Evolutionary conservation across 2,329 filamentous ascomycete genomes (phyloP).

Genomic region (Bipolaris sorokiniana): DNA sequence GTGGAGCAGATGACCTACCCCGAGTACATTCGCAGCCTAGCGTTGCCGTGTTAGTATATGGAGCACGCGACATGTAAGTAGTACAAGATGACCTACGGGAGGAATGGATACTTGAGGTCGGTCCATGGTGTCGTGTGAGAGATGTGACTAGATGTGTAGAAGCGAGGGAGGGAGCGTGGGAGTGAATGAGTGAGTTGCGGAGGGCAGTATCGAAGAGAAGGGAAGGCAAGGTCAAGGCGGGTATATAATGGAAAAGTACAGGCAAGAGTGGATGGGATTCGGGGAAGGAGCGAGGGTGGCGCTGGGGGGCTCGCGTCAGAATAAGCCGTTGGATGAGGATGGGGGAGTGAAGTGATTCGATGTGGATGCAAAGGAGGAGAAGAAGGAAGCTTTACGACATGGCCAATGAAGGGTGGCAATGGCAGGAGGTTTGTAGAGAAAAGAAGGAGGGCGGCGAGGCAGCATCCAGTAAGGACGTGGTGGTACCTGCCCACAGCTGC

Average conservation of each 20-base stretch:
- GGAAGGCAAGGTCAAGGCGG: background rate
- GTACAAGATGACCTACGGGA: slow-evolving; percentile 28
- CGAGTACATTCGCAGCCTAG: slow-evolving; percentile 49
- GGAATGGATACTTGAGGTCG: slow-evolving; percentile 45
- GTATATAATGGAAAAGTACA: background rate
- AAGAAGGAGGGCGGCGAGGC: slow-evolving; percentile 20
- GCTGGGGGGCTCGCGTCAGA: slow-evolving; percentile 5
- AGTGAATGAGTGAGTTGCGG: background rate
- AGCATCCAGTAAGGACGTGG: slow-evolving; percentile 19
- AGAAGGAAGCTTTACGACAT: slow-evolving; percentile 18
- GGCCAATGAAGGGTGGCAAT: slow-evolving; percentile 19
- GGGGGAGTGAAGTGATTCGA: background rate
- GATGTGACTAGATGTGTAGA: background rate
- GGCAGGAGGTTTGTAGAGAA: slow-evolving; percentile 24
- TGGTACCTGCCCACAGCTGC: slow-evolving; percentile 22
- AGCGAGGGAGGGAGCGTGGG: background rate
- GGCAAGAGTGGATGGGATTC: slow-evolving; percentile 11
- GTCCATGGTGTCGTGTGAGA: slow-evolving; percentile 25
- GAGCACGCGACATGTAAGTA: background rate
- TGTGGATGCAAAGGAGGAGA: slow-evolving; percentile 8
- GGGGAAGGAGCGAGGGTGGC: slow-evolving; percentile 10
- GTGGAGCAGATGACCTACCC: slow-evolving; percentile 35
- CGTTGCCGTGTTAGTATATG: slow-evolving; percentile 28
- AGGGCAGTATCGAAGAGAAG: background rate
- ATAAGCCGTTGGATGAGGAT: background rate